Base-by-base conservation (phyloP, 768 basidiomycete genomes). In the Tulasnella sp. region DNA sequence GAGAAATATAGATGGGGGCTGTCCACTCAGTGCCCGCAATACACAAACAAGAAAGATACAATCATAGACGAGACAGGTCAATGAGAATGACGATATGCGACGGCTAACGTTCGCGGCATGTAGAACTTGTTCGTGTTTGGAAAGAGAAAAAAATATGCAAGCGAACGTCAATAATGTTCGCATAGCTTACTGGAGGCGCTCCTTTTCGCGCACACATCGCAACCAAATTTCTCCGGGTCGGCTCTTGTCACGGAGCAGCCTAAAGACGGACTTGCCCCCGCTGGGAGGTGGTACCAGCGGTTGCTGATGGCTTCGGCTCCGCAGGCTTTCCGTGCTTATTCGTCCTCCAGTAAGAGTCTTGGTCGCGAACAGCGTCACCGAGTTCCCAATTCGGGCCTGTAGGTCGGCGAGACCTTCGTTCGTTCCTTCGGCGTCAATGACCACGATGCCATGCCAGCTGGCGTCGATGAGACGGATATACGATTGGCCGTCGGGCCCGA, bases 361-460 rank as follows among this genome's bases (percentile, higher is more conserved):
- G 11, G 87, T 86, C 58, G 90, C 84, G 0, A 89, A 88, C 38
- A 92, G 90, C 80, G 91, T 91, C 12, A 85, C 88, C 0, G 88
- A 88, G 9, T 86, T 86, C 1, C 91, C 88, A 82, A 93, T 93
- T 4, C 93, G 87, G 70, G 85, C 87, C 79, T 91, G 91, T 78
- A 96, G 85, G 82, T 94, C 94, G 25, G 87, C 88, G 34, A 94
- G 86, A 12, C 91, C 89, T 80, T 96, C 94, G 81, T 94, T 91
- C 58, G 94, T 95, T 49, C 93, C 93, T 81, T 94, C 93, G 14
- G 92, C 89, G 84, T 96, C 93, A 34, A 96, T 87, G 36, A 95
- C 88, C 67, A 96, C 87, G 0, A 88, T 91, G 3, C 94, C 94
- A 79, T 90, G 91, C 93, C 93, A 96, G 54, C 91, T 90, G 4